Base-by-base conservation (phyloP, 495 filamentous ascomycete species). In the Rhypophila decipiens region DNA sequence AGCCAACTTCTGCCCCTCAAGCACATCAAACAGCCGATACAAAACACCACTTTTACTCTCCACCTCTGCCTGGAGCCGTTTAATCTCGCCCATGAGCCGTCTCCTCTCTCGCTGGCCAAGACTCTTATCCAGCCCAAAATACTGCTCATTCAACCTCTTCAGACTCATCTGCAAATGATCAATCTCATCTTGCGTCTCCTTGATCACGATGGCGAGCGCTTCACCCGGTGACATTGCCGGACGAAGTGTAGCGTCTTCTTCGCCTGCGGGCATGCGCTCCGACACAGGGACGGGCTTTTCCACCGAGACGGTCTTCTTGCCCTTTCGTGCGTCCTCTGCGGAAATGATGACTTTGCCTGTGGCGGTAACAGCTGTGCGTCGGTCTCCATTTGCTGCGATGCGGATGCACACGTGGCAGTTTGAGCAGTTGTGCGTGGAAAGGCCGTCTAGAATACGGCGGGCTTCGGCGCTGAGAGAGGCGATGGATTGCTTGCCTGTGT, bases 11-110 rank as follows among this genome's bases (percentile, higher is more conserved):
- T 86, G 83, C 8, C 85, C 88, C 60, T 95, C 91, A 8, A 95
- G 75, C 7, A 95, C 89, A 58, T 97, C 91, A 50, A 94, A 89
- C 5, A 96, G 72, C 7, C 79, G 76, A 60, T 96, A 96, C 35
- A 96, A 83, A 59, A 94, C 87, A 47, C 90, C 86, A n/a, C 82
- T 79, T 63, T 91, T 90, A 49, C 74, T 70, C 59, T 93, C 87
- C 35, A 90, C 80, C 44, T 78, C 75, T 41, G 71, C 71, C 29
- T 84, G 60, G 21, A 90, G 50, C 46, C 72, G 71, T 53, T 83
- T 77, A 33, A 94, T 84, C 53, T 83, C 80, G 21, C 62, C 70
- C 47, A 79, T 71, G 24, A 91, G 51, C 9, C 72, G 66, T 56
- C 83, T 84, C 42, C 90, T 78, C 56, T 83, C 76, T 10, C 60